Percentiles rank a stretch among this genome's conserved stretches.
phyloP scores from a whole-genome alignment of 1,139 yeast genomes.

The Yamadazyma triangularis region DNA sequence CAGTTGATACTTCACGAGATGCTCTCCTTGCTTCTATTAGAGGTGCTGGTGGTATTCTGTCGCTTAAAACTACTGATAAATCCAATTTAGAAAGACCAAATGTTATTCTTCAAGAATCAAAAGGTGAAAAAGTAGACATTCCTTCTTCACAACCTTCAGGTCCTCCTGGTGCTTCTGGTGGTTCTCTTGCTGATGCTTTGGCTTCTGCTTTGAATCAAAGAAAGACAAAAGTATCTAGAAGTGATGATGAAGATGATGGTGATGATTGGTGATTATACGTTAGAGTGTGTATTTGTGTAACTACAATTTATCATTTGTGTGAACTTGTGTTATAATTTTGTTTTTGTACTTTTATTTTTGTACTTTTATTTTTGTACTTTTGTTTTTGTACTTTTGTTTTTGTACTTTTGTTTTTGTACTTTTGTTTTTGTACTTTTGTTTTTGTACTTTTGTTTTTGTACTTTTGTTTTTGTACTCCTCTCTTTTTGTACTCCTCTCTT shows the following conservation, averaged over 20 bases:
- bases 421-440: too few relatives aligned
- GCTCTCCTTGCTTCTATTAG: constrained; percentile 86
- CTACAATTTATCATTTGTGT: not conserved
- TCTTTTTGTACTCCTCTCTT: too few relatives aligned
- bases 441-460: too few relatives aligned
- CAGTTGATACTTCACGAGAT: constrained; percentile 58
- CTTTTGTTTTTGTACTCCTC: too few relatives aligned
- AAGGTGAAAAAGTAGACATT: constrained; percentile 46
- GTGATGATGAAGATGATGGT: constrained; percentile 84
- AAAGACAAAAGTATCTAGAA: constrained; percentile 75
- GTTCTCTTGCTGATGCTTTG: constrained; percentile 76
- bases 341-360: too few relatives aligned
- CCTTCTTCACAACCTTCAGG: constrained; percentile 30
- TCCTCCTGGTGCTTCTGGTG: constrained; percentile 44
- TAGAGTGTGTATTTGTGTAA: too few relatives aligned
- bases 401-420: too few relatives aligned
- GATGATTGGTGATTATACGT: constrained; percentile 27
- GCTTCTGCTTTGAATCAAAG: constrained; percentile 82
- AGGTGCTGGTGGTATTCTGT: constrained; percentile 68
- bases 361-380: too few relatives aligned
- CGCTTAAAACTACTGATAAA: constrained; percentile 75
- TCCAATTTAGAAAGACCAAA: constrained; percentile 77
- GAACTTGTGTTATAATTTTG: not conserved
- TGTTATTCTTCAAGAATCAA: constrained; percentile 64
- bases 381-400: too few relatives aligned